Percentiles rank a stretch among this genome's conserved stretches.
phyloP scores from a whole-genome alignment of 495 filamentous ascomycete genomes.

The Aspergillus baeticus region DNA sequence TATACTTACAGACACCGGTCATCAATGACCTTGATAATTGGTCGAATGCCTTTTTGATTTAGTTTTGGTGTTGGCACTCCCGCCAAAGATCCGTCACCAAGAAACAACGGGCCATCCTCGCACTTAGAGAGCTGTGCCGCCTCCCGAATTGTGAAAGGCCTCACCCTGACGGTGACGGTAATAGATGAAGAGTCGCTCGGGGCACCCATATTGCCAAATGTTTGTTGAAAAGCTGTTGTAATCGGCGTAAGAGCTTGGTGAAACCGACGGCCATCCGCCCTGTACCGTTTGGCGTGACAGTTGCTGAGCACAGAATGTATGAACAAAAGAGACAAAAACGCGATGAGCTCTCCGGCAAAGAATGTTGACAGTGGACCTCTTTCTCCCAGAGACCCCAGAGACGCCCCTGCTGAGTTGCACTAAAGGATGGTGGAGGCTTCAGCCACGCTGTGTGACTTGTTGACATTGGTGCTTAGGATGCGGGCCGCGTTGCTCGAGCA shows the following conservation, averaged over 20 bases:
- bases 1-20: slow-evolving; percentile 86
- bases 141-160: slow-evolving; percentile 78
- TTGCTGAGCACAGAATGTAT: slow-evolving; percentile 3
- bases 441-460: slow-evolving; percentile 27
- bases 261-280: slow-evolving; percentile 19
- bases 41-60: slow-evolving; percentile 79
- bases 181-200: slow-evolving; percentile 68
- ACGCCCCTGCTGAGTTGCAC: slow-evolving; percentile 15
- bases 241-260: slow-evolving; percentile 11
- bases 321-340: slow-evolving; percentile 14
- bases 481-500: slow-evolving; percentile 38
- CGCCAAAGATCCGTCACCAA: slow-evolving; percentile 92
- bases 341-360: slow-evolving; percentile 8
- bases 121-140: slow-evolving; percentile 67
- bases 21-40: slow-evolving; percentile 94
- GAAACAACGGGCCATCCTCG: slow-evolving; percentile 87
- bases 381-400: slow-evolving; percentile 9
- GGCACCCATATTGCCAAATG: slow-evolving; percentile 44
- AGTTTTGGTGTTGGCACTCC: slow-evolving; percentile 78
- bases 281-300: slow-evolving; percentile 18
- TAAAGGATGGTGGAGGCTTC: slow-evolving; percentile 16
- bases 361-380: slow-evolving; percentile 30
- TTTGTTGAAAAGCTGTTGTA: slow-evolving; percentile 8
- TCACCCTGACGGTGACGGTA: slow-evolving; percentile 75
- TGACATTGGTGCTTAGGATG: slow-evolving; percentile 33